Percentiles rank a stretch among this genome's conserved stretches.
Conservation (phyloP, 768 basidiomycete genomes). For the Phaeotremella skinneri region DNA sequence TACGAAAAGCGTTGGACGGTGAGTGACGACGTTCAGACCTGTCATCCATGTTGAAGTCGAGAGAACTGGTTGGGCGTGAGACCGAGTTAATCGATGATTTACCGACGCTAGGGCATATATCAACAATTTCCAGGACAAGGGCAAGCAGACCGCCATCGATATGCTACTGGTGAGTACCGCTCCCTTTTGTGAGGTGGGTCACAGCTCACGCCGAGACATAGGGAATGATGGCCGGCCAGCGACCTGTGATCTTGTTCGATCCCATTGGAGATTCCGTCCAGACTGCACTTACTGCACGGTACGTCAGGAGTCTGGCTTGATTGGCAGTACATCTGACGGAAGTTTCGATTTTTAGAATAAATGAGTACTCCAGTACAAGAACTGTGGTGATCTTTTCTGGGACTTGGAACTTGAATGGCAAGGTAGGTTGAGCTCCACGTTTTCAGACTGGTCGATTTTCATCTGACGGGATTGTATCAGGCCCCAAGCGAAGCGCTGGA, state of each 20-base stretch:
- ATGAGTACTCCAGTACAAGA: conserved; percentile 79
- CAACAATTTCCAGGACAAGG: conserved; percentile 94
- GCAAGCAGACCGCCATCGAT: conserved; percentile 91
- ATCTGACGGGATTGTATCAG: conserved; percentile 48
- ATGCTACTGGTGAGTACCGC: conserved; percentile 73
- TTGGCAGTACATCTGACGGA: background rate
- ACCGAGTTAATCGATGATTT: too few species aligned
- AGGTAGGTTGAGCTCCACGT: conserved; percentile 56
- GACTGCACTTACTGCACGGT: conserved; percentile 69
- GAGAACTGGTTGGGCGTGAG: background rate
- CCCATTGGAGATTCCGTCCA: conserved; percentile 87
- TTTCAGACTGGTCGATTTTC: background rate
- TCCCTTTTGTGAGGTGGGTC: background rate
- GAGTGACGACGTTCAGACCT: conserved; percentile 5
- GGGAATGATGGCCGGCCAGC: conserved; percentile 89
- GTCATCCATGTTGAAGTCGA: background rate
- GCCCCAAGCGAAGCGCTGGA: conserved; percentile 75
- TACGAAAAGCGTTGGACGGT: conserved; percentile 71
- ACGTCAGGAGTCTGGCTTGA: conserved; percentile 12
- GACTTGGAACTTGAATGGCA: conserved; percentile 94
- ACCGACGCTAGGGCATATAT: conserved; percentile 71
- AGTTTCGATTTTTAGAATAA: conserved; percentile 55
- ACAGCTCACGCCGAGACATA: conserved; percentile 47
- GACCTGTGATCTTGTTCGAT: conserved; percentile 85
- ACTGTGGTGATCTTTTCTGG: conserved; percentile 76